Conservation (phyloP, 2,329 filamentous ascomycete genomes). For the Fusarium piperis region DNA sequence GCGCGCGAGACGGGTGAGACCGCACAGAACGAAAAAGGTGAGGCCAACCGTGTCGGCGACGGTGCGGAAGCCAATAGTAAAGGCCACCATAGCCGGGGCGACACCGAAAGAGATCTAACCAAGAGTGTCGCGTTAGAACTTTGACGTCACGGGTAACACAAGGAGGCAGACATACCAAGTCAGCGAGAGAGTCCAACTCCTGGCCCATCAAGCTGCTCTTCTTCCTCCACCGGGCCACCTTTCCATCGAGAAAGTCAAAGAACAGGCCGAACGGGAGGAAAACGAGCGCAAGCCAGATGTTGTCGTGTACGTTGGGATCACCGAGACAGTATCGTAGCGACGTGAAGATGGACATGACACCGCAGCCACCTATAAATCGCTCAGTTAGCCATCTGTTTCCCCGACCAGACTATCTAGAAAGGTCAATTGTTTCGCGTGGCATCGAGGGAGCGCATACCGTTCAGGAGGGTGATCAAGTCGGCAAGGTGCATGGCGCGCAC, state of each 20-base stretch:
- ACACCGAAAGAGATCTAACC: conserved; percentile 92
- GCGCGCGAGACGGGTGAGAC: conserved; percentile 89
- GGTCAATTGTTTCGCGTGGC: background rate
- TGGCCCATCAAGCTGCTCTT: conserved; percentile 99
- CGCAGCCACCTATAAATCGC: conserved; percentile 71
- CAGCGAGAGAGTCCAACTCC: conserved; percentile 94
- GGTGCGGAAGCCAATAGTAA: conserved; percentile 88
- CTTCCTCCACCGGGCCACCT: conserved; percentile 93
- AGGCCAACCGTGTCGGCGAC: conserved; percentile 81
- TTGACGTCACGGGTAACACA: background rate
- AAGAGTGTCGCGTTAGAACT: conserved; percentile 20
- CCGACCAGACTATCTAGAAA: background rate
- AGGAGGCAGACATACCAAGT: conserved; percentile 72
- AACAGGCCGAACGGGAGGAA: conserved; percentile 95
- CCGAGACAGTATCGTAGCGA: conserved; percentile 92
- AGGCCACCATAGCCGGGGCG: conserved; percentile 86
- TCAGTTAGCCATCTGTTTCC: conserved; percentile 4
- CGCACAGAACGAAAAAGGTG: conserved; percentile 92
- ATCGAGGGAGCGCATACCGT: conserved; percentile 61
- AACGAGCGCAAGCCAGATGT: conserved; percentile 83
- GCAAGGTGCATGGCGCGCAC: conserved; percentile 79
- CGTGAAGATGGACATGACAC: conserved; percentile 94
- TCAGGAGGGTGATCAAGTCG: conserved; percentile 84
- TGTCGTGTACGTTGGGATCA: conserved; percentile 69
- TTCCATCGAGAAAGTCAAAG: conserved; percentile 98